phyloP scores from a whole-genome alignment of 2,329 filamentous ascomycete genomes.

The Apiospora kogelbergensis region DNA sequence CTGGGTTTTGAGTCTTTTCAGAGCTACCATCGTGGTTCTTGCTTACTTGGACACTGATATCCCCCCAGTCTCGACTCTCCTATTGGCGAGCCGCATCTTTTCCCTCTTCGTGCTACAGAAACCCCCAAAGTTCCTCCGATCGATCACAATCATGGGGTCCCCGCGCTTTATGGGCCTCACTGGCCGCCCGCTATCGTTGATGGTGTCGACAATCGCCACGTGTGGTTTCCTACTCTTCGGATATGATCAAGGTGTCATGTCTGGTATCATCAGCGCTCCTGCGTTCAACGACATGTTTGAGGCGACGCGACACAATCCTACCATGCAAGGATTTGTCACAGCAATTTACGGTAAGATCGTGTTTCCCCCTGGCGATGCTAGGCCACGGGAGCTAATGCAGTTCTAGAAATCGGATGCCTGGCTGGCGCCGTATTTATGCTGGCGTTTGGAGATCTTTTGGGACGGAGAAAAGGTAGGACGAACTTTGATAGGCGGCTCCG shows the following conservation, averaged over 20 bases:
- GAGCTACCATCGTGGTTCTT: not conserved
- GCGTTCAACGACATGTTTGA: slow-evolving; percentile 50
- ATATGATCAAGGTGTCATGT: slow-evolving; percentile 91
- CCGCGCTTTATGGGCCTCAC: slow-evolving; percentile 59
- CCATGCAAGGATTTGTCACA: slow-evolving; percentile 47
- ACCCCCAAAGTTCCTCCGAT: not conserved
- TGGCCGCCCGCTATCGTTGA: slow-evolving; percentile 54
- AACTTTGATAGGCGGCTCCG: not conserved
- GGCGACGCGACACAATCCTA: slow-evolving; percentile 41
- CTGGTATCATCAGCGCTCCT: slow-evolving; percentile 59
- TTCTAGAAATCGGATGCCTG: slow-evolving; percentile 39
- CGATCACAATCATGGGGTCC: slow-evolving; percentile 44
- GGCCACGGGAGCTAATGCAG: not conserved
- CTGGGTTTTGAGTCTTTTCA: not conserved
- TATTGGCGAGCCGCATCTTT: not conserved
- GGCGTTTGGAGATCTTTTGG: slow-evolving; percentile 51
- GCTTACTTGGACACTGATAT: not conserved
- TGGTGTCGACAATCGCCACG: slow-evolving; percentile 62
- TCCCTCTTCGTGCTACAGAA: not conserved
- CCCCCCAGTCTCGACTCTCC: not conserved
- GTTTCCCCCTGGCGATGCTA: not conserved
- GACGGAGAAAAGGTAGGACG: slow-evolving; percentile 41
- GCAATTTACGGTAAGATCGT: slow-evolving; percentile 39
- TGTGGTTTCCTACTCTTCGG: slow-evolving; percentile 86
- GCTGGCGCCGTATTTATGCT: slow-evolving; percentile 50